Conservation (phyloP, 176 grass and related monocot species). For the Juncus inflexus region DNA sequence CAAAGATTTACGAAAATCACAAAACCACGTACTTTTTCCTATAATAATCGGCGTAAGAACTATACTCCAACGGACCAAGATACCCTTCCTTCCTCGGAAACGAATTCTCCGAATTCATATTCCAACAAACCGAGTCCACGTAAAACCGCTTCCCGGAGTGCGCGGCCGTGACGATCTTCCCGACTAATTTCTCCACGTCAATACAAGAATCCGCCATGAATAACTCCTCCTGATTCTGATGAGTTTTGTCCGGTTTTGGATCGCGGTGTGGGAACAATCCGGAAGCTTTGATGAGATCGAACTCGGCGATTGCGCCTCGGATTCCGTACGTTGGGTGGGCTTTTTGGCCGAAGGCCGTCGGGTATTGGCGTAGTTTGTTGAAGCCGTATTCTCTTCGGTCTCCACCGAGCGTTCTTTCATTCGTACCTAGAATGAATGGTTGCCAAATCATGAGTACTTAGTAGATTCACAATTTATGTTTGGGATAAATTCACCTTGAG, state of each 20-base stretch:
- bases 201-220: conserved; percentile 83
- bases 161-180: conserved; percentile 90
- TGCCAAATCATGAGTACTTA: too few relatives aligned
- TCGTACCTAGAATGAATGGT: conserved; percentile 47
- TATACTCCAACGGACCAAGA: conserved; percentile 86
- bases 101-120: conserved; percentile 96
- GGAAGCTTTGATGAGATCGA: conserved; percentile 98
- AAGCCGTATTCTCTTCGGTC: conserved; percentile 99
- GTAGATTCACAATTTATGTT: too few relatives aligned
- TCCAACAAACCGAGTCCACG: conserved; percentile 72
- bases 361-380: conserved; percentile 65
- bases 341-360: conserved; percentile 72
- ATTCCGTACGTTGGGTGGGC: conserved; percentile 97
- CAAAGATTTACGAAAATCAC: not conserved
- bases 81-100: conserved; percentile 98
- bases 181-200: conserved; percentile 72
- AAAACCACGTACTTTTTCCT: conserved; percentile 73
- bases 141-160: conserved; percentile 99
- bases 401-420: conserved; percentile 89
- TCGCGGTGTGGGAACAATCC: conserved; percentile 77
- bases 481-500: too few relatives aligned
- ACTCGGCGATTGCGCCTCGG: conserved; percentile 87
- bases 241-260: conserved; percentile 16
- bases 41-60: conserved; percentile 97
- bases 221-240: conserved; percentile 53